Percentiles rank a stretch among this genome's conserved stretches.
Evolutionary conservation across 2,329 filamentous ascomycete genomes (phyloP).

Genomic region (Fusarium chuoi): DNA sequence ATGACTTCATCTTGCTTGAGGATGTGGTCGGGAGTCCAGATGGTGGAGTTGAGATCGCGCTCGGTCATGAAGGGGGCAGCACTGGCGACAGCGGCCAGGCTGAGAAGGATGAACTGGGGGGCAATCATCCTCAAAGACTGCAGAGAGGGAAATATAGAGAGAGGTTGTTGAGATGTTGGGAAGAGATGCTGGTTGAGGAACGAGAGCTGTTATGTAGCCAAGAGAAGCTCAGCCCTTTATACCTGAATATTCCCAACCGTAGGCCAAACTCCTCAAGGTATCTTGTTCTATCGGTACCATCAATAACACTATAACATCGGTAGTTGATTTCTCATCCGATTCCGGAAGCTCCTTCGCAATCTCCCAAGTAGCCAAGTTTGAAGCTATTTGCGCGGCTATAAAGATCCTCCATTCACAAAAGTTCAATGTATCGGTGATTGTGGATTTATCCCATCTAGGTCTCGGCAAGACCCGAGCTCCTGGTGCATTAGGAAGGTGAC

Average conservation of each 20-base stretch:
- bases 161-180: accelerated
- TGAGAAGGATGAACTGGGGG: background rate
- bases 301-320: background rate
- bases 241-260: accelerated
- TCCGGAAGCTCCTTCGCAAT: background rate
- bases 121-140: background rate
- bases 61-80: constrained; percentile 15
- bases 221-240: background rate
- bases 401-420: accelerated
- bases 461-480: background rate
- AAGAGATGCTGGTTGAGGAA: accelerated
- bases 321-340: background rate
- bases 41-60: constrained; percentile 23
- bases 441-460: accelerated
- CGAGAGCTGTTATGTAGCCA: accelerated
- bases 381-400: background rate
- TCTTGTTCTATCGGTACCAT: accelerated
- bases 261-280: accelerated
- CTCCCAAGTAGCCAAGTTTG: accelerated
- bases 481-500: background rate
- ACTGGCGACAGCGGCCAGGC: background rate
- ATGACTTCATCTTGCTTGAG: constrained; percentile 29
- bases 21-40: constrained; percentile 27
- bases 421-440: accelerated
- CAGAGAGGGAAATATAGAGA: accelerated